Evolutionary conservation across 164 flowering plant species (phyloP).

Genomic region (Berberis thunbergii): DNA sequence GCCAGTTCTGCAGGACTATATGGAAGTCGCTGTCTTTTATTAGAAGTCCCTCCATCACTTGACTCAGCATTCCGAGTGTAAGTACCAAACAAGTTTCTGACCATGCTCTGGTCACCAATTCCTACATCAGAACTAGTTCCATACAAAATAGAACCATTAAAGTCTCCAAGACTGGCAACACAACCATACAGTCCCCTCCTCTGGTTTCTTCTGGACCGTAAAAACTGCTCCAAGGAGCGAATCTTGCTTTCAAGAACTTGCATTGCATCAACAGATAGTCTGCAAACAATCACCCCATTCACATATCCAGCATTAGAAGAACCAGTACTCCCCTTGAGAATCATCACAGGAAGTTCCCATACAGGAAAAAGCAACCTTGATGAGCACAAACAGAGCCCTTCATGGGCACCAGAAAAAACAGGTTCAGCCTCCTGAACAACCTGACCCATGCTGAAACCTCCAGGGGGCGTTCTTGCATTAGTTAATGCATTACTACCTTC

Average conservation of each 20-base stretch:
- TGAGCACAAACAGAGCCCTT: conserved; percentile 90
- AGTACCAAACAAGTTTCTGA: conserved; percentile 67
- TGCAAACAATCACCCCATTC: conserved; percentile 56
- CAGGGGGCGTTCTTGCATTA: conserved; percentile 68
- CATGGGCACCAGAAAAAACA: conserved; percentile 96
- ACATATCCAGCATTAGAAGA: conserved; percentile 39
- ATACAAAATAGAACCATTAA: conserved; percentile 81
- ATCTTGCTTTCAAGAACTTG: conserved; percentile 81
- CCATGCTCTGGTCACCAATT: conserved; percentile 57
- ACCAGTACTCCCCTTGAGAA: conserved; percentile 38
- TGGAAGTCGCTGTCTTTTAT: conserved; percentile 81
- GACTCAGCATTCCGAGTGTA: conserved; percentile 52
- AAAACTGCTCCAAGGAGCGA: conserved; percentile 78
- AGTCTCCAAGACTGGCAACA: conserved; percentile 87
- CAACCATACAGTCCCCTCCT: conserved; percentile 91
- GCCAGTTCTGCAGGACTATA: conserved; percentile 89
- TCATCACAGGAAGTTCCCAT: conserved; percentile 95
- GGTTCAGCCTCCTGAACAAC: conserved; percentile 98
- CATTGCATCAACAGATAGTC: conserved; percentile 78
- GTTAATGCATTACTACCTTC: conserved; percentile 69
- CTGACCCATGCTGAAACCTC: conserved; percentile 97
- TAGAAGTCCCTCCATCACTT: conserved; percentile 41
- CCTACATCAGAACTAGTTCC: conserved; percentile 53
- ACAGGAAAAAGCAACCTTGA: conserved; percentile 82
- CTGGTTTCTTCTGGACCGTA: conserved; percentile 83